Conservation (phyloP, 805 yeast genomes). For the Suhomyces faveliae region DNA sequence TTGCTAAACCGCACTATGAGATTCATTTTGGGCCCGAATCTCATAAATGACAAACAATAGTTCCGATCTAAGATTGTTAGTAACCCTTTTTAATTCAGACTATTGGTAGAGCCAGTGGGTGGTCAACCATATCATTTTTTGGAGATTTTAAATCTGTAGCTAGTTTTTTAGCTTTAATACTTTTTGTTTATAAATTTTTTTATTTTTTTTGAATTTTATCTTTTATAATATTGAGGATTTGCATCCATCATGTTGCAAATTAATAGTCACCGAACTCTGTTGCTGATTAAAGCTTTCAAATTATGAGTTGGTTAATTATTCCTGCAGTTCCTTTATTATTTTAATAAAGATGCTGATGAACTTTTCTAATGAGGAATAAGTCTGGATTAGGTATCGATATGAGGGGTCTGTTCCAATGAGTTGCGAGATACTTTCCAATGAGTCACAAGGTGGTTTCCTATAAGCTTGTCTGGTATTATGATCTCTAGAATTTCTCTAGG, state of each 20-base stretch:
- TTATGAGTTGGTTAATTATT: neutral
- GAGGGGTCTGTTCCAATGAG: neutral
- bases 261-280: neutral
- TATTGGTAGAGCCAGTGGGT: neutral
- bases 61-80: neutral
- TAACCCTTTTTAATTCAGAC: neutral
- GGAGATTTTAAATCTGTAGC: neutral
- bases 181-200: no score
- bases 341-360: neutral
- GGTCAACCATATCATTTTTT: neutral
- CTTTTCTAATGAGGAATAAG: conserved; percentile 1
- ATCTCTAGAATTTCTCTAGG: no score
- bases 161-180: no score
- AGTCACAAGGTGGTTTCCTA: neutral
- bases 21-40: neutral
- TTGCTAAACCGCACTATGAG: neutral
- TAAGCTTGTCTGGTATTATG: no score
- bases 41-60: neutral
- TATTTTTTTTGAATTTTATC: no score
- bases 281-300: neutral
- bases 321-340: neutral
- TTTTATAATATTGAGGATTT: neutral
- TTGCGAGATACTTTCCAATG: neutral
- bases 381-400: neutral
- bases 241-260: neutral